These are phyloP conservation scores for Clonostachys rosea DNA, from an alignment of 2,329 filamentous ascomycete genomes.

Conservation along the genomic window DNA sequence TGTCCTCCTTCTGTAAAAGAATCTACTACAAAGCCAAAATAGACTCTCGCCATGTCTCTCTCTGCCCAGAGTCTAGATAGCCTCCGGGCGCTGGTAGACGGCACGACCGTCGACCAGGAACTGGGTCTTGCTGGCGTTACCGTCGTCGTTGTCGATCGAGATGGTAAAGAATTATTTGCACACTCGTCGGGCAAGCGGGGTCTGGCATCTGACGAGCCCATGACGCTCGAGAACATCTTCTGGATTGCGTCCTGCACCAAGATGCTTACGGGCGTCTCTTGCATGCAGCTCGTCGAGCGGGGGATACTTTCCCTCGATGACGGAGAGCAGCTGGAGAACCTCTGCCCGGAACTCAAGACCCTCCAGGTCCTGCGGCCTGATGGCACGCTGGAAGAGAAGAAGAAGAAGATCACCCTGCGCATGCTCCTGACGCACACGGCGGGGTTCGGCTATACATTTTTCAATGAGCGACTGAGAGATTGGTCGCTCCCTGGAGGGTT, in stretches of 20 bases:
- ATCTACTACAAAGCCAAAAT: no score
- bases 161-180: constrained; percentile 29
- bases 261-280: constrained; percentile 44
- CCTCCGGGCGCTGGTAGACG: constrained; percentile 21
- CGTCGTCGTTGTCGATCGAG: constrained; percentile 39
- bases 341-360: constrained; percentile 44
- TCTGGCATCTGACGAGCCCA: constrained; percentile 33
- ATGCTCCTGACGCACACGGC: constrained; percentile 50
- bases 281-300: constrained; percentile 53
- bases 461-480: constrained; percentile 41
- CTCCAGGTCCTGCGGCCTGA: constrained; percentile 36
- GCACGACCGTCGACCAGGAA: constrained; percentile 25
- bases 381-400: constrained; percentile 34
- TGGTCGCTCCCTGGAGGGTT: constrained; percentile 42
- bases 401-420: constrained; percentile 41
- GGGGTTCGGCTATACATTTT: constrained; percentile 54
- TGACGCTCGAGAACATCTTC: constrained; percentile 57
- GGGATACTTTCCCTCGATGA: constrained; percentile 43
- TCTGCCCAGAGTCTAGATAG: no score
- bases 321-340: constrained; percentile 32
- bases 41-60: no score
- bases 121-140: constrained; percentile 37
- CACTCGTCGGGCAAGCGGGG: constrained; percentile 44
- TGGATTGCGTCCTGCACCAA: constrained; percentile 59
- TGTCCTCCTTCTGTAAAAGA: no score